A percentile compares a stretch with the other conserved stretches of the same genome.
These are phyloP conservation scores for Anisogramma anomala DNA, from an alignment of 2,329 filamentous ascomycete species.

Conservation along the genomic window DNA sequence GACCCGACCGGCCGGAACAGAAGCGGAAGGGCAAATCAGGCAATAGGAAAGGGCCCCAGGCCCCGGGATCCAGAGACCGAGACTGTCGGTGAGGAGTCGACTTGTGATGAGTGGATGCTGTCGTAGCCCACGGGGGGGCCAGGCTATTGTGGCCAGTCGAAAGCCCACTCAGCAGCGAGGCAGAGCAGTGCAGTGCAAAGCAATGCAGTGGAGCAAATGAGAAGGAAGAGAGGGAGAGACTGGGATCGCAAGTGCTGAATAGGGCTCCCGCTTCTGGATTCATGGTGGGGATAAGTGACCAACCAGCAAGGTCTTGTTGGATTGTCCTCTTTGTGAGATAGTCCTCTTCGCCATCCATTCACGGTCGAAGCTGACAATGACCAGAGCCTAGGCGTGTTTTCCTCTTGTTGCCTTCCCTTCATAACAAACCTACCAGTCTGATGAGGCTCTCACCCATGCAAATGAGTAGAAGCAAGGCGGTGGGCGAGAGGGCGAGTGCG, in stretches of 20 bases:
- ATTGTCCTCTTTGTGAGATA: constrained; percentile 23
- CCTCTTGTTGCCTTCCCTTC: constrained; percentile 19
- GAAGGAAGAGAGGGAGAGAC: constrained; percentile 1
- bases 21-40: constrained; percentile 10
- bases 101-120: neutral
- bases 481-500: constrained; percentile 3
- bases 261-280: constrained; percentile 3
- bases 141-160: constrained; percentile 8
- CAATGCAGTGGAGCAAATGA: constrained; percentile 6
- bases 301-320: constrained; percentile 18
- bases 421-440: constrained; percentile 10
- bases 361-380: constrained; percentile 17
- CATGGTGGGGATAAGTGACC: constrained; percentile 14
- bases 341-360: constrained; percentile 11
- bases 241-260: neutral
- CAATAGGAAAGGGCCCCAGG: constrained; percentile 2
- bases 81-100: constrained; percentile 1
- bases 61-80: constrained; percentile 4
- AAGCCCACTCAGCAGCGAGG: constrained; percentile 1
- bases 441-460: constrained; percentile 15
- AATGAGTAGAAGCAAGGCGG: constrained; percentile 9
- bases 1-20: no score
- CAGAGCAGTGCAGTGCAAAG: neutral
- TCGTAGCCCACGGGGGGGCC: constrained; percentile 5
- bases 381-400: constrained; percentile 7